Evolutionary conservation across 352 stramenopile species (phyloP), one percentile per base, ranked within the genome.

Genomic region (Saprolegnia diclina): DNA sequence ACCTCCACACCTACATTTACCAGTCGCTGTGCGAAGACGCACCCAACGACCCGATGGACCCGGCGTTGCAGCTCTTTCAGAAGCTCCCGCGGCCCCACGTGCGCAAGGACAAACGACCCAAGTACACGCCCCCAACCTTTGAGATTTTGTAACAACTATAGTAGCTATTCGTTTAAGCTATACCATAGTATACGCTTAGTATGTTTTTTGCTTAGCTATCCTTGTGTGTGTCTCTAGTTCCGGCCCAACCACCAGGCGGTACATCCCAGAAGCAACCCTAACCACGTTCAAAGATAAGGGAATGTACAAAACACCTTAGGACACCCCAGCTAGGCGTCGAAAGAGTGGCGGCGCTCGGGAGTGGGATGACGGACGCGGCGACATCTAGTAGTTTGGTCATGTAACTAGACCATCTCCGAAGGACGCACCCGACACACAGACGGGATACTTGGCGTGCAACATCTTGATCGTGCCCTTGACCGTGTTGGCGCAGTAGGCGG

Each of bases 1-100:
- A 48, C 38, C 48, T 66, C 16, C 29, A 66, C 26, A 54, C 44
- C 40, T 54, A 54, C 19, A 55, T 66, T 19, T 54, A 42, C 40
- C 57, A 66, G 50, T 22, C 21, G n/a, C 40, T 66, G 35, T 46
- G 18, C 7, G 57, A 38, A 19, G 57, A 66, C 37, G 19, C 52
- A 14, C 50, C 10, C 57, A 9, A 5, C 21, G 57, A 53, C 22
- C 21, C 56, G 37, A 32, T 19, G 14, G 57, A 66, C 21, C 24
- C 21, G 11, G 42, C 42, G 4, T n/a, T 66, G 38, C 10, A 19
- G 11, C 37, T 21, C 5, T 66, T 66, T 38, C 16, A 42, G 4
- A 55, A 48, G 26, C 22, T 66, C 26, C 40, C 42, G 21, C 52
- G 53, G 32, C 57, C 57, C 42, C 22, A 9, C 16, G 50, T 52